A percentile compares a stretch with the other conserved stretches of the same genome.
These are phyloP conservation scores for Rhizopogon rudus DNA, from an alignment of 768 basidiomycete genomes.

Conservation along the genomic window DNA sequence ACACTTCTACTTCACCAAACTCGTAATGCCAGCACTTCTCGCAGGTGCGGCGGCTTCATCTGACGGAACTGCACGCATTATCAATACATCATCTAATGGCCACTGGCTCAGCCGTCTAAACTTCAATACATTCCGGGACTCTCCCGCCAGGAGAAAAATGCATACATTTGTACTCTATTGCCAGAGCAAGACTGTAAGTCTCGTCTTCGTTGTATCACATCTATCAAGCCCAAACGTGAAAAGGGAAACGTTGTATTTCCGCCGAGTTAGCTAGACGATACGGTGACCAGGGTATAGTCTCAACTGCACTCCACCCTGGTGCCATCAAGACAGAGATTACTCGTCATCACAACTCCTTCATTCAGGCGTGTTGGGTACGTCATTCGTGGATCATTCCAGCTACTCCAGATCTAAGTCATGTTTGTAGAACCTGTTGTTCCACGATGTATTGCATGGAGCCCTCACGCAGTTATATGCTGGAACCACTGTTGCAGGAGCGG, in stretches of 20 bases:
- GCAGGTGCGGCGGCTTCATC: constrained; percentile 24
- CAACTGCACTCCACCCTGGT: constrained; percentile 39
- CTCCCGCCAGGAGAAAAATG: constrained; percentile 12
- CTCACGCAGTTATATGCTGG: constrained; percentile 50
- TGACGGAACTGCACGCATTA: constrained; percentile 29
- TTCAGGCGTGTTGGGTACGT: constrained; percentile 8
- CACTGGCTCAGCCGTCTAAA: constrained; percentile 17
- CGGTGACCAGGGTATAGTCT: constrained; percentile 38
- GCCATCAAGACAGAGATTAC: constrained; percentile 6
- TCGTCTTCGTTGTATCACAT: not conserved
- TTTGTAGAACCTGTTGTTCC: constrained; percentile 12
- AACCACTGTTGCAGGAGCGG: constrained; percentile 34
- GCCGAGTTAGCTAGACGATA: constrained; percentile 40
- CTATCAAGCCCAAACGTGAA: not conserved
- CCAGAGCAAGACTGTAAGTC: constrained; percentile 30
- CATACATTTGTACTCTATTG: constrained; percentile 7
- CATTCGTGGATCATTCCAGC: not conserved
- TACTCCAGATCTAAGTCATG: not conserved
- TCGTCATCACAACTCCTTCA: constrained; percentile 6
- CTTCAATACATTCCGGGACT: constrained; percentile 24
- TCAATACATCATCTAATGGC: constrained; percentile 28
- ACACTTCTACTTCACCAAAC: constrained; percentile 6
- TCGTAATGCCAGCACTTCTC: constrained; percentile 30
- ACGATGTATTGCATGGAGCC: constrained; percentile 35
- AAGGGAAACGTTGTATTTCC: constrained; percentile 42